phyloP scores from a whole-genome alignment of 257 asterid species.

The Nicotiana benthamiana region DNA sequence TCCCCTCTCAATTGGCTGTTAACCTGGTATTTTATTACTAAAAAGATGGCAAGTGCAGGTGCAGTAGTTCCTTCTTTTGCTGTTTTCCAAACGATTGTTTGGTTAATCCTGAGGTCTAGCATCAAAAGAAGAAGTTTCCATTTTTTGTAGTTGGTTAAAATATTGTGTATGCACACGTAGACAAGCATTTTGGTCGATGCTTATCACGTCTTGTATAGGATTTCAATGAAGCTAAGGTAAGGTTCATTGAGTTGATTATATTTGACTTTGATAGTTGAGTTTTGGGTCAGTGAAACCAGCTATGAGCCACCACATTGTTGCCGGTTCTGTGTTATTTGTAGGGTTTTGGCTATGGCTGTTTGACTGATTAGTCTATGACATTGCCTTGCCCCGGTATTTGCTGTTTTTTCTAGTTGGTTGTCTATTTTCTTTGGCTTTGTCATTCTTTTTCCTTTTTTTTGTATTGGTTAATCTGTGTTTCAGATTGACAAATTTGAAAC shows the following conservation, averaged over 20 bases:
- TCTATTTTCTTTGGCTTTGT: neutral
- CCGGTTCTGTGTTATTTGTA: too few species aligned
- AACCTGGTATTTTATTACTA: neutral
- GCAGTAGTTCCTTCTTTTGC: neutral
- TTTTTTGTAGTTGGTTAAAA: neutral
- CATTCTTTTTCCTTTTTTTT: neutral
- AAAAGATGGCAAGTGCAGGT: neutral
- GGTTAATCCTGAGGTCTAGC: neutral
- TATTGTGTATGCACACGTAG: neutral
- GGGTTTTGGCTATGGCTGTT: too few species aligned
- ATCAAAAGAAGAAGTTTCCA: neutral
- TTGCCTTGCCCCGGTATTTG: neutral
- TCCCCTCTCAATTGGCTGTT: neutral
- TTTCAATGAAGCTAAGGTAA: too few species aligned
- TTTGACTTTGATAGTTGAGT: too few species aligned
- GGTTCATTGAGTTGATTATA: too few species aligned
- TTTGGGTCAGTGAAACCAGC: too few species aligned
- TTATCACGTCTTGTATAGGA: neutral
- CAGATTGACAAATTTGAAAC: too few species aligned
- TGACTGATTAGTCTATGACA: neutral
- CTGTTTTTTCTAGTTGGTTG: neutral
- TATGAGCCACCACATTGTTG: too few species aligned
- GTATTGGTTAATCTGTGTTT: neutral
- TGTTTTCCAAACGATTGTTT: neutral
- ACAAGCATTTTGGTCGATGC: neutral